Evolutionary conservation across 805 yeast genomes (phyloP).

Genomic region (Wickerhamomyces tratensis): DNA sequence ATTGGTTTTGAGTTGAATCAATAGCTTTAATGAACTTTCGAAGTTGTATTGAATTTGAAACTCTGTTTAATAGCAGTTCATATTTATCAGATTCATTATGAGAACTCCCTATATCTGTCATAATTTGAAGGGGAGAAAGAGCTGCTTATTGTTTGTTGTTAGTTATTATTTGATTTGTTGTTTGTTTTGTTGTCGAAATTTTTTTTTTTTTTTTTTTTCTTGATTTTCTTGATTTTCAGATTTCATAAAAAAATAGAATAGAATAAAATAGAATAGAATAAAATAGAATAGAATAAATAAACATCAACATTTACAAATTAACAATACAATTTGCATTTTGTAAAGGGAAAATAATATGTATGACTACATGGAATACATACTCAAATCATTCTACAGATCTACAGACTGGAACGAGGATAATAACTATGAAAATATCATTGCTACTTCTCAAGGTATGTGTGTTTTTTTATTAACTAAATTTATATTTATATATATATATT

Average conservation of each 20-base stretch:
- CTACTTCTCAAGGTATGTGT: constrained; percentile 40
- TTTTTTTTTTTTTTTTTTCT: background rate
- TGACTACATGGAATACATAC: constrained; percentile 80
- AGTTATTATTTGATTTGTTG: no score
- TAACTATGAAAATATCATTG: constrained; percentile 63
- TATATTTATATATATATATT: no score
- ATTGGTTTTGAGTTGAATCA: constrained; percentile 14
- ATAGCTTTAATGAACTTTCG: constrained; percentile 15
- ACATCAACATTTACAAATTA: background rate
- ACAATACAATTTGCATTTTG: background rate
- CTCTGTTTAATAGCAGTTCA: constrained; percentile 13
- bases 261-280: no score
- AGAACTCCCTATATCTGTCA: background rate
- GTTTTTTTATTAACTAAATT: no score
- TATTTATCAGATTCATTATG: constrained; percentile 4
- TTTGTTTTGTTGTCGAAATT: no score
- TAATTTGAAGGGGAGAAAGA: no score
- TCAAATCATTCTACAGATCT: constrained; percentile 55
- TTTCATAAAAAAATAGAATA: no score
- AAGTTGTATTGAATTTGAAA: constrained; percentile 14
- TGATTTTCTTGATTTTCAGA: no score
- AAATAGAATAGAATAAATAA: no score
- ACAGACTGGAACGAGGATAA: constrained; percentile 78
- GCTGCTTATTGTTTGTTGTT: no score
- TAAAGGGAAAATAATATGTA: constrained; percentile 35